Conservation (phyloP, 129 eudicot genomes). For the Pittosporum tobira region DNA sequence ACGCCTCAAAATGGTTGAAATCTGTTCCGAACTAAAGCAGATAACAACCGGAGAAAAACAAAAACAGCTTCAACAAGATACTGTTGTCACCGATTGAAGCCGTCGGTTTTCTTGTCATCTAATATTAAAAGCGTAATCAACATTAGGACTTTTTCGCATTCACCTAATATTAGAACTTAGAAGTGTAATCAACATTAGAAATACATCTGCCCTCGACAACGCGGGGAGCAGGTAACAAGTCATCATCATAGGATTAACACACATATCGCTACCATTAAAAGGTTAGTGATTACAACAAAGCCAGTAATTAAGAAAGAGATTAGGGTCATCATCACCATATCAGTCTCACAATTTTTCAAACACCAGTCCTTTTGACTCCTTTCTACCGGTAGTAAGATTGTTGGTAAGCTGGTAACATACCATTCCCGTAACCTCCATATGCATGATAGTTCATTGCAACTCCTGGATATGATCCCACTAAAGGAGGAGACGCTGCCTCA, state of each 20-base stretch:
- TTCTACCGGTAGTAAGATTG: conserved; percentile 83
- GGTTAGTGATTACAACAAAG: conserved; percentile 93
- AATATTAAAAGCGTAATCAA: conserved; percentile 39
- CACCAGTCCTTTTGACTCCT: conserved; percentile 41
- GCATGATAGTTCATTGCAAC: conserved; percentile 64
- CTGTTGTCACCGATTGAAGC: not conserved
- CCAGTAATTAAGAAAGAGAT: conserved; percentile 40
- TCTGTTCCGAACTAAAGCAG: not conserved
- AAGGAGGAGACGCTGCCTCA: conserved; percentile 51
- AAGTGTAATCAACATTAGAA: conserved; percentile 56
- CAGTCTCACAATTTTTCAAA: conserved; percentile 39
- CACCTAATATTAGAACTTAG: conserved; percentile 36
- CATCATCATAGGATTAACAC: conserved; percentile 50
- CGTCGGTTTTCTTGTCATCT: conserved; percentile 5
- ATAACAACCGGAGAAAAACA: not conserved
- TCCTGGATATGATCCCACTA: conserved; percentile 59
- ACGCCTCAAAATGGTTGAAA: not conserved
- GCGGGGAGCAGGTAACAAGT: conserved; percentile 21
- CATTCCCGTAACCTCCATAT: conserved; percentile 59
- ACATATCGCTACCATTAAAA: conserved; percentile 80
- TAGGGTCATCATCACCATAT: conserved; percentile 33
- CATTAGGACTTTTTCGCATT: conserved; percentile 57
- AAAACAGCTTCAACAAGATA: not conserved
- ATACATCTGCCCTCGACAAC: conserved; percentile 37
- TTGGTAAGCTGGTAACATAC: conserved; percentile 57